A percentile compares a stretch with the other conserved stretches of the same genome.
phyloP scores from a whole-genome alignment of 208 protist species.

The Trypanosoma theileri region DNA sequence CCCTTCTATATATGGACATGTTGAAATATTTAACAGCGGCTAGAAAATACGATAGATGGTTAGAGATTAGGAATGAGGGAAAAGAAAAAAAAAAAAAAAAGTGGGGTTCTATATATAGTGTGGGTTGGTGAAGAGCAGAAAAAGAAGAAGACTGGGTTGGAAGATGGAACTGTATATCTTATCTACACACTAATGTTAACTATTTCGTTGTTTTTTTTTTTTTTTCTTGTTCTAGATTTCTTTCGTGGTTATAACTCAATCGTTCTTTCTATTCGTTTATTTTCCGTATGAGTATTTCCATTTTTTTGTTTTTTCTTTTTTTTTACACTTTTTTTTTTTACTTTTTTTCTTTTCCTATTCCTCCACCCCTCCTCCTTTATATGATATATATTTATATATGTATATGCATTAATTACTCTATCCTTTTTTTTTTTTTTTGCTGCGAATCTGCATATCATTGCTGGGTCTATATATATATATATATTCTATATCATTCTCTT shows the following conservation, averaged over 20 bases:
- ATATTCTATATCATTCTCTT: conserved; percentile 4
- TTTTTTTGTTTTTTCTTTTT: conserved; percentile 13
- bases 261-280: conserved; percentile 29
- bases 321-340: conserved; percentile 8
- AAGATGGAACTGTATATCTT: not conserved
- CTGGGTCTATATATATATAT: conserved; percentile 2
- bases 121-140: too few relatives aligned
- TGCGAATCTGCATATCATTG: not conserved
- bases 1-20: too few relatives aligned
- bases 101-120: too few relatives aligned
- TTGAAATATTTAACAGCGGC: too few relatives aligned
- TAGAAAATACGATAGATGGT: too few relatives aligned
- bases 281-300: conserved; percentile 12
- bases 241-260: conserved; percentile 2
- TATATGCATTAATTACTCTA: not conserved
- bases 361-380: not conserved
- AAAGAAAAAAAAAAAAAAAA: too few relatives aligned
- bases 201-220: conserved; percentile 1
- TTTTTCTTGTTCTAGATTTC: conserved; percentile 10
- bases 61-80: too few relatives aligned
- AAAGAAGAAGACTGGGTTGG: too few relatives aligned
- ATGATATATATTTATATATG: not conserved
- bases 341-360: conserved; percentile 6
- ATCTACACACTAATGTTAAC: too few relatives aligned
- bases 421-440: not conserved